Conservation (phyloP, 1,284 basidiomycete genomes). For the Ustilago trichophora region DNA sequence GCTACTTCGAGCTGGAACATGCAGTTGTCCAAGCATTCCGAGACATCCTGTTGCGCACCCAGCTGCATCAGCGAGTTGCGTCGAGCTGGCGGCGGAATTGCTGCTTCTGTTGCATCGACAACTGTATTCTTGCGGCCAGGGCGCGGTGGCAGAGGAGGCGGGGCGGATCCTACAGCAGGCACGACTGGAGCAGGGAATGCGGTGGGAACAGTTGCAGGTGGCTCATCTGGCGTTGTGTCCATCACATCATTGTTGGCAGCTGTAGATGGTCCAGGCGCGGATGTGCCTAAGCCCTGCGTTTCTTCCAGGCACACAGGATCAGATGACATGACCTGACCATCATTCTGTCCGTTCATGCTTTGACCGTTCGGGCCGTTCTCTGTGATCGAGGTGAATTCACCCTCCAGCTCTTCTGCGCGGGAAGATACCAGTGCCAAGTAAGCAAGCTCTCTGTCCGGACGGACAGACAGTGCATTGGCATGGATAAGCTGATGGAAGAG, state of each 20-base stretch:
- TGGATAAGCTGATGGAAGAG: constrained; percentile 82
- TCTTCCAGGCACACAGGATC: no score
- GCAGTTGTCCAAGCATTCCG: constrained; percentile 98
- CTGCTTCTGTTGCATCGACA: constrained; percentile 2
- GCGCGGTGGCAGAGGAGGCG: constrained; percentile 28
- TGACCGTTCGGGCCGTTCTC: background rate
- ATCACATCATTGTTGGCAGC: constrained; percentile 6
- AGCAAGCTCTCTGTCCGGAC: constrained; percentile 84
- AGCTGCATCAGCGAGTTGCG: constrained; percentile 60
- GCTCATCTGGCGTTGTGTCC: constrained; percentile 24
- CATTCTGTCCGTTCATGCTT: no score
- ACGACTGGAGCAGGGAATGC: background rate
- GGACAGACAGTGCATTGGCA: constrained; percentile 75
- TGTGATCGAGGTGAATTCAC: constrained; percentile 8
- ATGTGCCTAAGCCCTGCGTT: background rate
- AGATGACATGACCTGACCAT: no score
- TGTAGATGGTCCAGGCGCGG: background rate
- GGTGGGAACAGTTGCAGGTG: background rate
- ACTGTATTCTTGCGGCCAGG: constrained; percentile 12
- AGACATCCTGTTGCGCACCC: constrained; percentile 97
- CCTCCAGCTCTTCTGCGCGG: constrained; percentile 76
- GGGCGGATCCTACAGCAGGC: background rate
- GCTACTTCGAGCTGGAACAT: constrained; percentile 98
- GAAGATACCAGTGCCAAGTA: constrained; percentile 91
- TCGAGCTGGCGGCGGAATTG: constrained; percentile 30